A percentile compares a stretch with the other conserved stretches of the same genome.
These are phyloP conservation scores for Hypericum perforatum DNA, from an alignment of 345 rosid species.

Conservation along the genomic window DNA sequence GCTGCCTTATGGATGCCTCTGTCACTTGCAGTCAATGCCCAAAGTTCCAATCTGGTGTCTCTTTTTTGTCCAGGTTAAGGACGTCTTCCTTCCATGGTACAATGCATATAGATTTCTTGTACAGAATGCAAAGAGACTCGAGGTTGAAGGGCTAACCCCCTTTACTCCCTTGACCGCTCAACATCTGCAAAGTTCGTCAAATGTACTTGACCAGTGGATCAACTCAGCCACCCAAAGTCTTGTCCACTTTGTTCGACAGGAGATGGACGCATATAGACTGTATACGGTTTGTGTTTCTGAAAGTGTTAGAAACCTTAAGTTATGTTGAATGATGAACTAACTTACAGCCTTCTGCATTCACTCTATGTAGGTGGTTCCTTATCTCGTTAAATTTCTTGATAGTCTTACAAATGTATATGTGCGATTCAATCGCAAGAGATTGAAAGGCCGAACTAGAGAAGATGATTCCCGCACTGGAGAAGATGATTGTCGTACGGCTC, in stretches of 20 bases:
- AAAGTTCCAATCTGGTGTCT: constrained; percentile 8
- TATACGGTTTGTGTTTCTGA: constrained; percentile 55
- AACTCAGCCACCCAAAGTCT: constrained; percentile 98
- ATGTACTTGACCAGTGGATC: constrained; percentile 98
- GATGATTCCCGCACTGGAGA: constrained; percentile 82
- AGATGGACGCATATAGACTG: constrained; percentile 93
- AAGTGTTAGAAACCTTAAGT: constrained; percentile 2
- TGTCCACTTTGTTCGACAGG: constrained; percentile 76
- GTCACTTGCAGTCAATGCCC: not conserved
- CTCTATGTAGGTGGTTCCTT: constrained; percentile 74
- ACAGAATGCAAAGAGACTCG: constrained; percentile 95
- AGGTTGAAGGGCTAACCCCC: constrained; percentile 67
- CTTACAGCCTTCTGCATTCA: not conserved
- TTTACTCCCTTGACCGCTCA: constrained; percentile 58
- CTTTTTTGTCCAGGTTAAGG: constrained; percentile 62
- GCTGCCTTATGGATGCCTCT: not conserved
- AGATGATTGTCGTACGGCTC: constrained; percentile 78
- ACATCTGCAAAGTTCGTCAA: constrained; percentile 55
- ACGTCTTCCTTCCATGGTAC: constrained; percentile 99
- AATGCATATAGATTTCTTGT: constrained; percentile 97
- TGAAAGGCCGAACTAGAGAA: constrained; percentile 92
- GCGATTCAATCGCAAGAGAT: constrained; percentile 91
- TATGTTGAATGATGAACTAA: not conserved
- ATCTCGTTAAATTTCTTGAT: constrained; percentile 89
- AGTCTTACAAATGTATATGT: constrained; percentile 94